Percentiles rank a stretch among this genome's conserved stretches.
Conservation (phyloP, 768 basidiomycete species). For the Dentipellis sp. region DNA sequence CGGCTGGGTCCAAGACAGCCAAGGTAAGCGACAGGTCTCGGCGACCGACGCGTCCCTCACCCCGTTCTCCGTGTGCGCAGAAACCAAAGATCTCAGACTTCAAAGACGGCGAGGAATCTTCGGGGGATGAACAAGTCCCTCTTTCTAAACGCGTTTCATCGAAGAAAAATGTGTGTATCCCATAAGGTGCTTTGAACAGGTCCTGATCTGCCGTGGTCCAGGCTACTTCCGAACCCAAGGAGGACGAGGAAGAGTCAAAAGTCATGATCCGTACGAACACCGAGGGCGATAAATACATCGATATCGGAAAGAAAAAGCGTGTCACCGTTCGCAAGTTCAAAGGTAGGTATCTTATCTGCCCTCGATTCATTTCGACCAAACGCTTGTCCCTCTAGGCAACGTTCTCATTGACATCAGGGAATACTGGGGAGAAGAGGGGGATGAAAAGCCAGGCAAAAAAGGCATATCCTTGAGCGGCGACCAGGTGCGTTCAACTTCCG, state of each 20-base stretch:
- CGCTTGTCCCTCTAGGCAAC: slow-evolving; percentile 28
- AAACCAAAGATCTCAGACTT: background rate
- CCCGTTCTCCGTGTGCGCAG: background rate
- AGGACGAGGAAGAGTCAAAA: background rate
- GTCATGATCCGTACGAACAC: slow-evolving; percentile 1
- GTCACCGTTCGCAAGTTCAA: slow-evolving; percentile 46
- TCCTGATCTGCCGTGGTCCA: too few relatives aligned
- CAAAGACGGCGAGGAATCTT: background rate
- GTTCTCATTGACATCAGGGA: slow-evolving; percentile 66
- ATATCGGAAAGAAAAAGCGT: slow-evolving; percentile 66
- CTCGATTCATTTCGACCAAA: slow-evolving; percentile 18
- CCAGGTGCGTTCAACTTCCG: slow-evolving; percentile 39
- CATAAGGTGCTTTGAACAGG: too few relatives aligned
- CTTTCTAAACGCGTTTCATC: background rate
- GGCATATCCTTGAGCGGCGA: slow-evolving; percentile 61
- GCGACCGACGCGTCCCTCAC: too few relatives aligned
- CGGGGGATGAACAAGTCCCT: background rate
- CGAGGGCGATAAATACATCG: slow-evolving; percentile 47
- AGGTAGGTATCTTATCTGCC: slow-evolving; percentile 19
- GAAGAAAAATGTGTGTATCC: too few relatives aligned
- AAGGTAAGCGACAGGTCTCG: background rate
- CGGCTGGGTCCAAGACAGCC: background rate
- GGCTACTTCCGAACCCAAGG: too few relatives aligned
- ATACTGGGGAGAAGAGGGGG: slow-evolving; percentile 44
- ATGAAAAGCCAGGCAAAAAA: slow-evolving; percentile 74